Conservation (phyloP, 805 yeast species). For the Pichia nakasei region DNA sequence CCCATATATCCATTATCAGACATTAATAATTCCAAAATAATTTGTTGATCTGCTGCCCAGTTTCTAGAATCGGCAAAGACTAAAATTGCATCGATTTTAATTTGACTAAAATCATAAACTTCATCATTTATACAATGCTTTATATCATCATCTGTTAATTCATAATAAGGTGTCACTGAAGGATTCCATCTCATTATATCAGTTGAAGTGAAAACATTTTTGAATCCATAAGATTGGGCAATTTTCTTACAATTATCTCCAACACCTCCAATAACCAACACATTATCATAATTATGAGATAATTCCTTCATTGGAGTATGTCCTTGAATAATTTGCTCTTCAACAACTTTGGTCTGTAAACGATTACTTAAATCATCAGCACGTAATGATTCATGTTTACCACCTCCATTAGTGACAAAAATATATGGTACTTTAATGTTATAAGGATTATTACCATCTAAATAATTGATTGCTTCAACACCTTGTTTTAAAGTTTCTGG, state of each 20-base stretch:
- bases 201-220: conserved; percentile 71
- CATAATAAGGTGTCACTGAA: conserved; percentile 76
- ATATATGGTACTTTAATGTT: conserved; percentile 75
- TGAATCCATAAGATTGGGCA: conserved; percentile 77
- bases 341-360: conserved; percentile 50
- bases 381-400: conserved; percentile 68
- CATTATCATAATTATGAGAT: conserved; percentile 58
- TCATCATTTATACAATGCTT: conserved; percentile 38
- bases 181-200: conserved; percentile 86
- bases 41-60: conserved; percentile 92
- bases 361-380: conserved; percentile 61
- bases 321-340: conserved; percentile 83
- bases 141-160: conserved; percentile 62
- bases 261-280: conserved; percentile 82
- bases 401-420: conserved; percentile 89
- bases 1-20: conserved; percentile 80
- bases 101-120: conserved; percentile 51
- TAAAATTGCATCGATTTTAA: conserved; percentile 67
- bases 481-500: conserved; percentile 81
- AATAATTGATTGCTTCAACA: conserved; percentile 55
- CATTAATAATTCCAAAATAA: conserved; percentile 70
- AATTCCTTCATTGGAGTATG: conserved; percentile 90
- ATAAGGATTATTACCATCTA: conserved; percentile 71
- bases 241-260: conserved; percentile 78
- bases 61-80: conserved; percentile 89